A percentile compares a stretch with the other conserved stretches of the same genome.
These are phyloP conservation scores for Ascocoryne sarcoides DNA, from an alignment of 2,329 filamentous ascomycete species.

Conservation along the genomic window DNA sequence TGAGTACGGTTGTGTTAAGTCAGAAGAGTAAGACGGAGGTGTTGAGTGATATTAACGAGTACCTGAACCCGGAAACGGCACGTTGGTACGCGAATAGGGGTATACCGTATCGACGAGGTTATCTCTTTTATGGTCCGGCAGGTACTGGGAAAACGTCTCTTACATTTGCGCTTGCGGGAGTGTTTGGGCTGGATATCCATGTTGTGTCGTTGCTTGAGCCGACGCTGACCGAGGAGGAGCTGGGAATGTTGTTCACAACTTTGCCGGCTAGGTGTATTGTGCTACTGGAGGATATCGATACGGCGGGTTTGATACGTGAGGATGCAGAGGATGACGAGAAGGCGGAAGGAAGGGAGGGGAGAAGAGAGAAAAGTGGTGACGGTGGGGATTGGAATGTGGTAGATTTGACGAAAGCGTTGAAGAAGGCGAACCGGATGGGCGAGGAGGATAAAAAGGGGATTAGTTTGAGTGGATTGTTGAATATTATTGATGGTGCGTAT, in stretches of 20 bases:
- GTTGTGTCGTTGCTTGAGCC: conserved; percentile 52
- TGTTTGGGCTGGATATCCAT: conserved; percentile 59
- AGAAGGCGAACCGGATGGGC: conserved; percentile 30
- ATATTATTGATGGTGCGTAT: conserved; percentile 49
- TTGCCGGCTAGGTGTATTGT: conserved; percentile 57
- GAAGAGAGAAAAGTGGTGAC: conserved; percentile 1
- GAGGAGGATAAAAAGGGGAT: conserved; percentile 39
- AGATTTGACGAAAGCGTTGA: conserved; percentile 36
- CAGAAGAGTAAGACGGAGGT: conserved; percentile 55
- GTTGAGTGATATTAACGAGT: conserved; percentile 67
- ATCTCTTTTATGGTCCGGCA: conserved; percentile 68
- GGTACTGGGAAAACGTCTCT: conserved; percentile 67
- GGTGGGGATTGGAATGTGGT: conserved; percentile 29
- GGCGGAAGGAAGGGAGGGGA: conserved; percentile 8
- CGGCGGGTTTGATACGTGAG: conserved; percentile 47
- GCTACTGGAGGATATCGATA: conserved; percentile 61
- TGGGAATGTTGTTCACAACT: conserved; percentile 49
- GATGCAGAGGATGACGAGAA: conserved; percentile 15
- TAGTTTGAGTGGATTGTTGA: conserved; percentile 69
- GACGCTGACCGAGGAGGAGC: conserved; percentile 51
- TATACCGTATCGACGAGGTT: conserved; percentile 68
- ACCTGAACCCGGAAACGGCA: conserved; percentile 60
- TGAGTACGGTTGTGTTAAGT: conserved; percentile 69
- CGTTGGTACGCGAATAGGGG: conserved; percentile 68
- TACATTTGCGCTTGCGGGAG: conserved; percentile 55